Evolutionary conservation across 2,329 filamentous ascomycete species (phyloP), one percentile per base, ranked within the genome.

Genomic region (Botrytis hyacinthi): DNA sequence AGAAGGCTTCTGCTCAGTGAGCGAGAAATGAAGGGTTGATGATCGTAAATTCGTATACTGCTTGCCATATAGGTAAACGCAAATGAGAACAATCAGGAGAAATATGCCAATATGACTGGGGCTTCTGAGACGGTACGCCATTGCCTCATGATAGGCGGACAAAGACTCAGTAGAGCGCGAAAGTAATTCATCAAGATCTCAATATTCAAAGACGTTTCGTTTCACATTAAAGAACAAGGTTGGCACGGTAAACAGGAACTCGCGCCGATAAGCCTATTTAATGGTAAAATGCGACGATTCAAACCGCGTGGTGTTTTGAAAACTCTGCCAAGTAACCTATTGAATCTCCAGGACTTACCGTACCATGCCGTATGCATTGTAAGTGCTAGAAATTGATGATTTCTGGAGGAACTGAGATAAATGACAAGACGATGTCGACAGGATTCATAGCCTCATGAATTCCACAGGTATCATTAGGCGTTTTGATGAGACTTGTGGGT

Each of bases 211-310:
- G 65, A 54, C 46, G 65, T 57, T 68, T 68, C 65, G 62, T 57
- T 57, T 57, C 51, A 57, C n/a, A 57, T 57, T 63, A 40, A 32
- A 37, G 22, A 51, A n/a, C 59, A 65, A 65, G 59, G 40, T 65
- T 71, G 69, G 69, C 42, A 65, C 60, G 60, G 70, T 26, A 67
- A 72, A 22, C 32, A 68, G 62, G 70, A 46, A 68, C 35, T 44
- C 70, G 70, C 29, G 62, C 70, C 70, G 70, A 72, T 26, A 72
- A 46, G 70, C 70, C 70, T 68, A 48, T 68, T 59, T 1, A 26
- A 29, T 44, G 40, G 42, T 29, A 62, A 46, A 60, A 40, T 54
- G 46, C 12, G 12, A 10, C 8, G 22, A 9, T n/a, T 40, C 26
- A 22, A 54, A 14, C 4, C 62, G 14, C 26, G 16, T 22, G 26